Percentiles rank a stretch among this genome's conserved stretches.
Conservation (phyloP, 2,329 filamentous ascomycete genomes). For the Pseudocercospora eumusae region DNA sequence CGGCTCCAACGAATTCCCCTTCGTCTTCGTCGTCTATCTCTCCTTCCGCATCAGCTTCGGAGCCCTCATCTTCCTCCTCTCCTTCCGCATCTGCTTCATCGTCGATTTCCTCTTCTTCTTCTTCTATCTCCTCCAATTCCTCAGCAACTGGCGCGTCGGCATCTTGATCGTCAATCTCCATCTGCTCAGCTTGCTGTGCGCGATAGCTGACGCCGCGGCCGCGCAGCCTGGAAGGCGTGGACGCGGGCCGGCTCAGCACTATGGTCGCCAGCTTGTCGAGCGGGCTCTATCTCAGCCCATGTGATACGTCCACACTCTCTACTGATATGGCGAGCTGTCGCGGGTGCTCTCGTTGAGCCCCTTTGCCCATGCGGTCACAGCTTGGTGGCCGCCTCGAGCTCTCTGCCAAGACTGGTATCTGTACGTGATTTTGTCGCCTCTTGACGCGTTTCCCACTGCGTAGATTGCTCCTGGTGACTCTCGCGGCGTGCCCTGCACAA, state of each 20-base stretch:
- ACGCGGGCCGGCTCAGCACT: conserved; percentile 36
- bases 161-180: conserved; percentile 31
- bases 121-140: conserved; percentile 31
- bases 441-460: conserved; percentile 23
- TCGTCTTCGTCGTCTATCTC: conserved; percentile 52
- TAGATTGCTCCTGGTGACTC: conserved; percentile 8
- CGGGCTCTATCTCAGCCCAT: conserved; percentile 25
- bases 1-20: conserved; percentile 45
- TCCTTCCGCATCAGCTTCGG: conserved; percentile 54
- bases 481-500: conserved; percentile 10
- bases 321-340: conserved; percentile 7
- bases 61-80: conserved; percentile 37
- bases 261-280: conserved; percentile 39
- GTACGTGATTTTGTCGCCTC: conserved; percentile 22
- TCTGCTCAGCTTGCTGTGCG: conserved; percentile 28
- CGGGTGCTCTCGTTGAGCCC: conserved; percentile 10
- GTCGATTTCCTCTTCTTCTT: conserved; percentile 34
- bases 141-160: conserved; percentile 35
- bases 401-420: conserved; percentile 21
- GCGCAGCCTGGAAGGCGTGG: conserved; percentile 38
- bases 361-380: conserved; percentile 15
- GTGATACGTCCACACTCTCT: conserved; percentile 15
- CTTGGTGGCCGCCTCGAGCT: conserved; percentile 14
- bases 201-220: conserved; percentile 39
- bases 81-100: conserved; percentile 43